Evolutionary conservation across 1,284 basidiomycete genomes (phyloP).

Genomic region (Ustilago esculenta): DNA sequence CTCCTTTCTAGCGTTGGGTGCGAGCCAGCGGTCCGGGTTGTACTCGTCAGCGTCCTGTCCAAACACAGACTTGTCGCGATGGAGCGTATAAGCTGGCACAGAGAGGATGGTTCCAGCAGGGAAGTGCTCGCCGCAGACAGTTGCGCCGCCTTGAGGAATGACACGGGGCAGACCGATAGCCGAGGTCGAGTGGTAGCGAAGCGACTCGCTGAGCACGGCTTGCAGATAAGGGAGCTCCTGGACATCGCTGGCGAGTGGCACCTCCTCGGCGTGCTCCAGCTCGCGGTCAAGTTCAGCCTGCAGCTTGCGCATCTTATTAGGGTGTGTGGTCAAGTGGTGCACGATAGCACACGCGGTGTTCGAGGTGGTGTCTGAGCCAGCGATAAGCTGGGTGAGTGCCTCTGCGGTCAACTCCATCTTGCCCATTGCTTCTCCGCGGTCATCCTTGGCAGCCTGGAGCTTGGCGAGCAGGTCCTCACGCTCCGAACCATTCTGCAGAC

Average conservation of each 20-base stretch:
- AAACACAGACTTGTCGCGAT: conserved; percentile 77
- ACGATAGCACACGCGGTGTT: conserved; percentile 71
- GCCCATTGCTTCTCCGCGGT: conserved; percentile 80
- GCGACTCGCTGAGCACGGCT: conserved; percentile 82
- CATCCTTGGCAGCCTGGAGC: conserved; percentile 80
- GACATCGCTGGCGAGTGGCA: conserved; percentile 52
- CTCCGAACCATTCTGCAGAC: conserved; percentile 72
- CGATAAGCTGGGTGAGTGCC: conserved; percentile 82
- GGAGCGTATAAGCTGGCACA: conserved; percentile 74
- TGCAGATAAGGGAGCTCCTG: conserved; percentile 70
- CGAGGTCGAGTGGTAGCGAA: conserved; percentile 79
- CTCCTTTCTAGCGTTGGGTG: conserved; percentile 67
- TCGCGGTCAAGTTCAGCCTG: conserved; percentile 80
- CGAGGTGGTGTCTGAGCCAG: conserved; percentile 68
- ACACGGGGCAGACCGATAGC: conserved; percentile 75
- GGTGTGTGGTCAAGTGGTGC: conserved; percentile 80
- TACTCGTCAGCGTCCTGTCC: conserved; percentile 80
- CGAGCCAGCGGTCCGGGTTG: conserved; percentile 80
- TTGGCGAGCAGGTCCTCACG: conserved; percentile 82
- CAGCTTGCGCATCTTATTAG: conserved; percentile 75
- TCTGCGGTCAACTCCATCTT: conserved; percentile 85
- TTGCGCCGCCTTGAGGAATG: conserved; percentile 50
- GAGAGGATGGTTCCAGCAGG: conserved; percentile 71
- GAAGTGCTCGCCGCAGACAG: conserved; percentile 70
- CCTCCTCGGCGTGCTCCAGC: conserved; percentile 50